Base-by-base conservation (phyloP, 148 eudicot species). In the Silene uniflora region DNA sequence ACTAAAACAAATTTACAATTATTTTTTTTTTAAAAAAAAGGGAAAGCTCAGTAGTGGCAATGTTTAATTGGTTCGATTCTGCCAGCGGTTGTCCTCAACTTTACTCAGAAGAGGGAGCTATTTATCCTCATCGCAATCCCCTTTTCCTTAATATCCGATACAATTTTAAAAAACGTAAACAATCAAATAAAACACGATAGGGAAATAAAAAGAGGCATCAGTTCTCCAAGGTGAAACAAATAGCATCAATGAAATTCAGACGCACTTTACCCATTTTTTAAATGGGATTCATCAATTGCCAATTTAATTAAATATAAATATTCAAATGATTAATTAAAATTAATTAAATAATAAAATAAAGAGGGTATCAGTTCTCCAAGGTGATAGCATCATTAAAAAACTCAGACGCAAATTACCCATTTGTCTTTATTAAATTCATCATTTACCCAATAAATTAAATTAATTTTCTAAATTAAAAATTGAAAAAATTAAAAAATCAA, bases 391-490 rank as follows among this genome's bases (percentile, higher is more conserved):
- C 95, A 92, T 76, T 18, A 72, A 71, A 73, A 69, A 29, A 81
- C 77, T 92, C 96, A 92, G 97, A 81, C 86, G 93, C 93, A 92
- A 92, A 92, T 87, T 89, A 92, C 95, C 97, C 93, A 92, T 90
- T 87, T 78, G 82, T 67, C 46, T 71, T n/a, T n/a, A 61, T 72
- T 44, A 84, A 84, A 83, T 89, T 89, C 96, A 85, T 92, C 97
- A 79, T 67, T 6, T 83, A 82, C 86, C 87, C 81, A 32, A 32
- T 32, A 32, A 32, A 32, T 32, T 32, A 32, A 32, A 32, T 32
- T 32, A 32, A 32, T 32, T 32, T 32, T 32, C 35, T 32, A 32
- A 32, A 32, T 32, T 32, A 2, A 32, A 32, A 32, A 32, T 32
- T 32, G 35, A 4, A 5, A 32, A 32, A 32, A 54, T 39, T n/a